Conservation (phyloP, 441 rosid genomes). For the Kokia cookei region DNA sequence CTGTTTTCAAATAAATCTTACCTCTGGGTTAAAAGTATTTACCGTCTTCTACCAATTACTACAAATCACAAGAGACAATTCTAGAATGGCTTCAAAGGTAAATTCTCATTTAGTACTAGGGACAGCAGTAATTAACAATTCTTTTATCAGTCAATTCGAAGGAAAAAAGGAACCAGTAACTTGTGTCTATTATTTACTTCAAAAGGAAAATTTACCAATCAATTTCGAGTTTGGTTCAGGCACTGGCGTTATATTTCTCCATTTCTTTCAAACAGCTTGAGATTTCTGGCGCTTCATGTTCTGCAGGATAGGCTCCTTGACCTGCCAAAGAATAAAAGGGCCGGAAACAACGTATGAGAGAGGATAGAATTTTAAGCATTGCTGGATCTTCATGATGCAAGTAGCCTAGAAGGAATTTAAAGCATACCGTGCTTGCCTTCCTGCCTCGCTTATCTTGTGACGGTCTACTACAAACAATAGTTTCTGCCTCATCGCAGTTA, state of each 20-base stretch:
- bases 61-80: background rate
- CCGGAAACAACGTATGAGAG: background rate
- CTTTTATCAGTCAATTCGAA: background rate
- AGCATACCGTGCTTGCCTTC: conserved; percentile 82
- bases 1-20: background rate
- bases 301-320: conserved; percentile 88
- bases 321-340: conserved; percentile 35
- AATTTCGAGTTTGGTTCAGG: background rate
- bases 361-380: background rate
- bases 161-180: background rate
- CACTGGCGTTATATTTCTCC: background rate
- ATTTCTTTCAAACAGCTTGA: conserved; percentile 27
- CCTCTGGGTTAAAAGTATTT: background rate
- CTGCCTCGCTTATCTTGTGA: conserved; percentile 57
- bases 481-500: conserved; percentile 34
- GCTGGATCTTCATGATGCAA: background rate
- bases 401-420: background rate
- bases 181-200: background rate
- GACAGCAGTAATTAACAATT: background rate
- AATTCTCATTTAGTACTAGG: background rate
- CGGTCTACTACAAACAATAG: conserved; percentile 40
- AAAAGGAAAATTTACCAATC: background rate
- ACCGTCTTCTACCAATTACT: background rate
- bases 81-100: background rate
- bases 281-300: conserved; percentile 70